phyloP scores from a whole-genome alignment of 176 grass and related monocot species.

The Panicum miliaceum region DNA sequence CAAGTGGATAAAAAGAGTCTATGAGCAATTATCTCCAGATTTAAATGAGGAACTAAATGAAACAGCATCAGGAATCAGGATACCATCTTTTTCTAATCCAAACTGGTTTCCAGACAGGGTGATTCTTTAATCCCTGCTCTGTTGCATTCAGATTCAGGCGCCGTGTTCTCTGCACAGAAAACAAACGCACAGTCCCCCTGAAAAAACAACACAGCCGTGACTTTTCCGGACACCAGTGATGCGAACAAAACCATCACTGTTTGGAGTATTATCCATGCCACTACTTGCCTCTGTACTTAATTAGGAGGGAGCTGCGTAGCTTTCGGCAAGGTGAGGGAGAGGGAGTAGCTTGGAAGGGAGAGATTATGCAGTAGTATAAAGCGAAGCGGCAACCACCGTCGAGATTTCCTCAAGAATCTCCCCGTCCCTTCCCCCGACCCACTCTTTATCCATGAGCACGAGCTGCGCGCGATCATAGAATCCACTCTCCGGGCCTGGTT shows the following conservation, averaged over 20 bases:
- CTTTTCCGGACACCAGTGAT: background rate
- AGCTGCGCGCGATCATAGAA: background rate
- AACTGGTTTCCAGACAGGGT: background rate
- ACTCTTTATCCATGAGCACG: conserved; percentile 5
- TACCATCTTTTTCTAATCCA: background rate
- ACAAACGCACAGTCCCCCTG: background rate
- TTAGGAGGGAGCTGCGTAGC: conserved; percentile 39
- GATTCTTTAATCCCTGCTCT: conserved; percentile 23
- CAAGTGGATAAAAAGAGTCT: background rate
- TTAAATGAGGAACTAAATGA: background rate
- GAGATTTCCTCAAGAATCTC: conserved; percentile 38
- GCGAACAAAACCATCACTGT: conserved; percentile 36
- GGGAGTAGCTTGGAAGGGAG: conserved; percentile 50
- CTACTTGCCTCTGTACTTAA: background rate
- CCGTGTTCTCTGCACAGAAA: background rate
- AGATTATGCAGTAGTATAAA: background rate
- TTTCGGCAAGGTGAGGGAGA: conserved; percentile 23
- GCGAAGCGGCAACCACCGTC: conserved; percentile 41
- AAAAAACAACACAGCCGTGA: background rate
- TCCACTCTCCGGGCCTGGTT: conserved; percentile 5
- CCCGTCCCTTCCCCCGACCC: conserved; percentile 5
- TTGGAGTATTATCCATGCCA: background rate
- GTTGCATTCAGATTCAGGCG: conserved; percentile 35
- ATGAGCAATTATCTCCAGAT: background rate
- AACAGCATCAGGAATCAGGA: background rate